Conservation (phyloP, 2,329 filamentous ascomycete genomes). For the Fusarium napiforme region DNA sequence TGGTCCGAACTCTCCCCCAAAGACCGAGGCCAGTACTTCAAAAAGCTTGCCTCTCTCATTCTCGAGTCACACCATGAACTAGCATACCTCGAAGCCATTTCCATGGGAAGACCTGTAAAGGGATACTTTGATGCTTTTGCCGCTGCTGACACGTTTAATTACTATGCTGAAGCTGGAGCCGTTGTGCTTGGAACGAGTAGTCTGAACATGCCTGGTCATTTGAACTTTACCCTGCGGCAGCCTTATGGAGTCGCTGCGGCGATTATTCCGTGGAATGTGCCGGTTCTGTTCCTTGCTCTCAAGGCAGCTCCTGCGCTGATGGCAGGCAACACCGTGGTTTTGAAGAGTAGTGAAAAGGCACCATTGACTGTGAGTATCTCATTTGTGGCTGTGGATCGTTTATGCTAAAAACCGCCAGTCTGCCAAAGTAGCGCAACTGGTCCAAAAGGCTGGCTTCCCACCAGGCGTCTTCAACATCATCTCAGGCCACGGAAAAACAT, state of each 20-base stretch:
- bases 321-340: constrained; percentile 11
- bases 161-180: constrained; percentile 54
- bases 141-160: constrained; percentile 52
- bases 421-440: constrained; percentile 58
- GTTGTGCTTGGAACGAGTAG: constrained; percentile 56
- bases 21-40: constrained; percentile 54
- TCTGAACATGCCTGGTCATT: constrained; percentile 58
- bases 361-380: background rate
- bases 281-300: constrained; percentile 56
- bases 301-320: constrained; percentile 48
- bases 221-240: constrained; percentile 59
- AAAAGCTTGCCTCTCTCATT: constrained; percentile 58
- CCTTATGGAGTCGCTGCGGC: constrained; percentile 61
- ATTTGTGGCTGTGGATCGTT: too few relatives aligned
- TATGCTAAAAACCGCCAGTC: too few relatives aligned
- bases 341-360: constrained; percentile 29
- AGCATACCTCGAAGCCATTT: constrained; percentile 41
- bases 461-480: constrained; percentile 79
- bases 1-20: constrained; percentile 55
- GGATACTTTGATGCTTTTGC: constrained; percentile 50
- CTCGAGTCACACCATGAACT: constrained; percentile 53
- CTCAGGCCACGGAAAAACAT: constrained; percentile 74
- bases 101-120: constrained; percentile 13
- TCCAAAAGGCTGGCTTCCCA: constrained; percentile 78
- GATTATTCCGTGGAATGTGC: constrained; percentile 69